Percentiles rank a stretch among this genome's conserved stretches.
Conservation (phyloP, 2,329 filamentous ascomycete species). For the Chrysoporthe cubensis region DNA sequence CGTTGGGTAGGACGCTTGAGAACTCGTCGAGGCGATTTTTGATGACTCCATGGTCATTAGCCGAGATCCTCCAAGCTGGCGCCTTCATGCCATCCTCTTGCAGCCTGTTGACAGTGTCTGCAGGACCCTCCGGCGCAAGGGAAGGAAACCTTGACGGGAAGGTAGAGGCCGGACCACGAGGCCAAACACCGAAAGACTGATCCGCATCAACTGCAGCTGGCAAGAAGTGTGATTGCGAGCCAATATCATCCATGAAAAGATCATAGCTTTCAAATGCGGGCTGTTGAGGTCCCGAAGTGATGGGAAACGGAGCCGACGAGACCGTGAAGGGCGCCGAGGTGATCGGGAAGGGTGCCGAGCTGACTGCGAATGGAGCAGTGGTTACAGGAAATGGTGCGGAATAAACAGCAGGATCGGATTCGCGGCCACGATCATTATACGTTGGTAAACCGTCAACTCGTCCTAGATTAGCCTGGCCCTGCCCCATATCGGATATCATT, state of each 20-base stretch:
- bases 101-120: conserved; percentile 41
- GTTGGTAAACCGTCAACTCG: conserved; percentile 49
- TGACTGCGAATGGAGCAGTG: conserved; percentile 36
- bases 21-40: conserved; percentile 65
- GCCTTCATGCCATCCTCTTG: conserved; percentile 48
- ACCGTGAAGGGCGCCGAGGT: conserved; percentile 46
- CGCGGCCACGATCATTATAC: conserved; percentile 54
- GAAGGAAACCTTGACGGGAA: conserved; percentile 60
- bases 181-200: conserved; percentile 57
- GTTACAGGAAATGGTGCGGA: conserved; percentile 46
- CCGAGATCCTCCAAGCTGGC: conserved; percentile 53
- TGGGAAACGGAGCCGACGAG: conserved; percentile 39
- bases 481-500: conserved; percentile 51
- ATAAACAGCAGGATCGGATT: conserved; percentile 48
- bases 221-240: conserved; percentile 57
- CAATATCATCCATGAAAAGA: conserved; percentile 62
- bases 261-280: conserved; percentile 60
- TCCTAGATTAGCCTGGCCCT: conserved; percentile 45
- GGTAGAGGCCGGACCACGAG: conserved; percentile 49
- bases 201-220: conserved; percentile 45
- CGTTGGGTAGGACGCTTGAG: conserved; percentile 60
- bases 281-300: conserved; percentile 31
- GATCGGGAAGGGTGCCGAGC: conserved; percentile 23
- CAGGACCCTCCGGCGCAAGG: conserved; percentile 53
- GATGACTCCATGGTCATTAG: conserved; percentile 58